A percentile compares a stretch with the other conserved stretches of the same genome.
Evolutionary conservation across 805 yeast genomes (phyloP).

Genomic region (Hanseniaspora mollemarum): DNA sequence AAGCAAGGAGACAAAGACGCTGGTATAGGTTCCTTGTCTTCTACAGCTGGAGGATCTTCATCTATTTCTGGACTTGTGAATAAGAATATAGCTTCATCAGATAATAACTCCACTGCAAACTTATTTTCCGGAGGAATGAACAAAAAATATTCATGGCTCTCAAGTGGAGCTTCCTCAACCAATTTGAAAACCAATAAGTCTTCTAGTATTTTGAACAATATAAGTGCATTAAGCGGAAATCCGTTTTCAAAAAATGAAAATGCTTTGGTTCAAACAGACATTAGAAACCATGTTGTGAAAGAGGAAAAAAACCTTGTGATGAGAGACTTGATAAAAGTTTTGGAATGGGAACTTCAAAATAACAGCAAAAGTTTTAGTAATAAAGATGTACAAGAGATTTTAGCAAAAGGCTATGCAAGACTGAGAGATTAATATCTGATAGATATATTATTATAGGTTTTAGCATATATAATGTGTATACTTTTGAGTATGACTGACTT

Average conservation of each 20-base stretch:
- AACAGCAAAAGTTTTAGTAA: constrained; percentile 2
- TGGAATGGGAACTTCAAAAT: constrained; percentile 6
- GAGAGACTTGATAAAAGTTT: constrained; percentile 14
- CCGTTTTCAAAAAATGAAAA: not conserved
- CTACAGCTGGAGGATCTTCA: not conserved
- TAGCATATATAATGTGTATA: no score
- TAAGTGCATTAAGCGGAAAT: not conserved
- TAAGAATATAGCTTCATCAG: not conserved
- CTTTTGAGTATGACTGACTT: no score
- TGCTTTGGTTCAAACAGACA: constrained; percentile 1
- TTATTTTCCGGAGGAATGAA: constrained; percentile 15
- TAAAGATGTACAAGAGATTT: constrained; percentile 11
- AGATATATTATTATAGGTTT: no score
- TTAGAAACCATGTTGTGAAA: constrained; percentile 14
- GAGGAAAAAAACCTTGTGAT: constrained; percentile 14
- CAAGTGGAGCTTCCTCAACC: constrained; percentile 2
- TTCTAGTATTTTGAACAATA: not conserved
- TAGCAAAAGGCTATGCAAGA: constrained; percentile 13
- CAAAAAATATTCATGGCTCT: constrained; percentile 16
- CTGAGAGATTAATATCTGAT: constrained; percentile 10
- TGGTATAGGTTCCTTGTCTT: not conserved
- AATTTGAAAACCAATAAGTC: not conserved
- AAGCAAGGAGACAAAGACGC: not conserved
- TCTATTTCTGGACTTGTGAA: not conserved
- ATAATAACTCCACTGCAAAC: constrained; percentile 16